These are phyloP conservation scores for Rhizopogon sp. DNA, from an alignment of 768 basidiomycete species.

Conservation along the genomic window DNA sequence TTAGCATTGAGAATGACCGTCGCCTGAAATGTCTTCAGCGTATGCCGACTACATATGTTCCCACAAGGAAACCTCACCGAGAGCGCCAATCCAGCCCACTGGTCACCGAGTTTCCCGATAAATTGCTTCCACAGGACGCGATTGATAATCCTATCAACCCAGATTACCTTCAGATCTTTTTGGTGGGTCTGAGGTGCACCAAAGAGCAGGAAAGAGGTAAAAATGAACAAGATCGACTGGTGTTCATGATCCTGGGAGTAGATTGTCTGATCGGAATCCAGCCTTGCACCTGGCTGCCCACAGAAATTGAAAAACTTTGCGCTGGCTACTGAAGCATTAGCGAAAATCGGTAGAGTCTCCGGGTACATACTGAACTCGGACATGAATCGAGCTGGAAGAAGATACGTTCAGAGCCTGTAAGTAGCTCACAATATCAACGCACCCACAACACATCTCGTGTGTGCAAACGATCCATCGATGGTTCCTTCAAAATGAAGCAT, in stretches of 20 bases:
- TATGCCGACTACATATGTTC: not conserved
- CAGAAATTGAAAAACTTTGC: slow-evolving; percentile 31
- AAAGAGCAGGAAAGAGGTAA: slow-evolving; percentile 37
- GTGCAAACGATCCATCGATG: not conserved
- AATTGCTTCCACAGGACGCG: slow-evolving; percentile 34
- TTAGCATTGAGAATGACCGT: slow-evolving; percentile 49
- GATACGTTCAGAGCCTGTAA: not conserved
- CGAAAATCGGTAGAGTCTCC: not conserved
- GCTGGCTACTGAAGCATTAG: slow-evolving; percentile 10
- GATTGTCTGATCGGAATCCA: slow-evolving; percentile 23
- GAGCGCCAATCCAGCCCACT: slow-evolving; percentile 45
- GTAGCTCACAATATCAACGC: not conserved
- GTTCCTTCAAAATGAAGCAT: not conserved
- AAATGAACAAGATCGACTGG: slow-evolving; percentile 29
- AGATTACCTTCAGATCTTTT: slow-evolving; percentile 34
- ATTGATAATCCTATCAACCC: slow-evolving; percentile 38
- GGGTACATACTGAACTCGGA: slow-evolving; percentile 31
- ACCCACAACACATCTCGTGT: not conserved
- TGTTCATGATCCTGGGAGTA: slow-evolving; percentile 1
- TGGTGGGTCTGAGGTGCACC: slow-evolving; percentile 40
- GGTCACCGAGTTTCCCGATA: slow-evolving; percentile 34
- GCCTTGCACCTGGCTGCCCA: slow-evolving; percentile 32
- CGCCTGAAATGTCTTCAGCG: slow-evolving; percentile 23
- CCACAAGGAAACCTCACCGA: slow-evolving; percentile 29
- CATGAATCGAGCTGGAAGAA: slow-evolving; percentile 37